phyloP scores from a whole-genome alignment of 805 yeast genomes.

The Priceomyces medius region DNA sequence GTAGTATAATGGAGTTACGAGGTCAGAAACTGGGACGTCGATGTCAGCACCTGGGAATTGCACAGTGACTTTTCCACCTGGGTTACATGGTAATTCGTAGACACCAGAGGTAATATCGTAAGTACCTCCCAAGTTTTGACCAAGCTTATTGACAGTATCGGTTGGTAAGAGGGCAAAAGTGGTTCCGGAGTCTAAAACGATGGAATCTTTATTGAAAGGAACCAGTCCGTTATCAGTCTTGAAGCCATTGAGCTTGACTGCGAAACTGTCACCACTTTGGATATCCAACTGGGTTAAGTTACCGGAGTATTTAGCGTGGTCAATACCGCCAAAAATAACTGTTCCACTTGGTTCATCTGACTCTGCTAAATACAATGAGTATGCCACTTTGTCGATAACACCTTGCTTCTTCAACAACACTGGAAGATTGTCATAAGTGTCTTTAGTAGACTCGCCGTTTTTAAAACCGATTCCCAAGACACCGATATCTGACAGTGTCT shows the following conservation, averaged over 20 bases:
- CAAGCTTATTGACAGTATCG: not conserved
- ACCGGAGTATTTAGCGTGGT: constrained; percentile 24
- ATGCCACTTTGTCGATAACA: constrained; percentile 31
- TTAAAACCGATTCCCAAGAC: constrained; percentile 5
- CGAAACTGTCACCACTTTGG: not conserved
- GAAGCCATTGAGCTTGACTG: constrained; percentile 1
- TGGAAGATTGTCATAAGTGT: constrained; percentile 34
- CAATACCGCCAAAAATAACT: constrained; percentile 29
- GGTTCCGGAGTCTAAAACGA: constrained; percentile 25
- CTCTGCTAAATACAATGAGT: constrained; percentile 36
- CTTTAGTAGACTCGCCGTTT: constrained; percentile 1
- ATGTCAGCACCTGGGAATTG: constrained; percentile 23
- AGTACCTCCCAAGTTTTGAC: not conserved
- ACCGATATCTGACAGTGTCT: not conserved
- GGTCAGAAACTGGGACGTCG: constrained; percentile 43
- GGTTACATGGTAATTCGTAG: constrained; percentile 16
- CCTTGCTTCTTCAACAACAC: constrained; percentile 32
- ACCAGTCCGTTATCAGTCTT: not conserved
- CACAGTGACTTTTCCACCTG: constrained; percentile 11
- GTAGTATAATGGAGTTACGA: constrained; percentile 21
- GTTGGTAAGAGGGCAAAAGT: constrained; percentile 49
- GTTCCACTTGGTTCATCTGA: constrained; percentile 22
- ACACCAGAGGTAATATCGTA: constrained; percentile 3
- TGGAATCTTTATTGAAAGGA: not conserved
- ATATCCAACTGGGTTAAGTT: constrained; percentile 22